A percentile compares a stretch with the other conserved stretches of the same genome.
These are phyloP conservation scores for Amanita rubescens DNA, from an alignment of 768 basidiomycete genomes.

Conservation along the genomic window DNA sequence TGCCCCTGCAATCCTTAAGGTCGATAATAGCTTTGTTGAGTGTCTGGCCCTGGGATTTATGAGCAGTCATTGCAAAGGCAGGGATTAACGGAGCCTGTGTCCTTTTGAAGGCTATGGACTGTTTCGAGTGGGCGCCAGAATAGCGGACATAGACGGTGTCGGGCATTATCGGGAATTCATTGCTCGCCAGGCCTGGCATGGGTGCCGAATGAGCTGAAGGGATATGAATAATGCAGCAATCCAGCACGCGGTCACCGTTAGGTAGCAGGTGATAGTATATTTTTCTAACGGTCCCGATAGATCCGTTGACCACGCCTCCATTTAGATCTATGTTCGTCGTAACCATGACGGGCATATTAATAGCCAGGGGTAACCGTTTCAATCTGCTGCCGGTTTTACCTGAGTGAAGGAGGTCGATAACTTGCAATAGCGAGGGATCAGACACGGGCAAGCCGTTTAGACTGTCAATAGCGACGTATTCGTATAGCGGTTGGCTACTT, in stretches of 20 bases:
- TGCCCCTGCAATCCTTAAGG: slow-evolving; percentile 20
- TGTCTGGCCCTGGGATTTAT: slow-evolving; percentile 33
- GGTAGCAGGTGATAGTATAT: neutral
- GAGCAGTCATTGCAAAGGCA: slow-evolving; percentile 32
- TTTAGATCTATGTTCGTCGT: slow-evolving; percentile 31
- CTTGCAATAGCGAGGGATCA: neutral
- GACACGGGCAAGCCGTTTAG: neutral
- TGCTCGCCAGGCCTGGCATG: neutral
- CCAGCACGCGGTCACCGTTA: neutral
- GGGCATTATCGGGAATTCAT: neutral
- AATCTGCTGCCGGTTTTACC: neutral
- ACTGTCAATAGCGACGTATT: neutral
- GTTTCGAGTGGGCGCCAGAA: slow-evolving; percentile 10
- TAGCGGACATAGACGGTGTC: neutral
- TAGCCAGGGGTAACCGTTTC: neutral
- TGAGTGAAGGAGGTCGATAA: neutral
- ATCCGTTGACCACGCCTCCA: slow-evolving; percentile 31
- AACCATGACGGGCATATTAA: slow-evolving; percentile 33
- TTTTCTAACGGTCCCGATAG: slow-evolving; percentile 17
- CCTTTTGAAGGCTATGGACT: slow-evolving; percentile 15
- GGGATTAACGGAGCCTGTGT: slow-evolving; percentile 29
- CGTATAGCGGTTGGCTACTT: neutral
- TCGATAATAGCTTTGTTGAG: slow-evolving; percentile 25
- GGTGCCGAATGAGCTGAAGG: neutral
- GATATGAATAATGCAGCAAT: neutral